phyloP scores from a whole-genome alignment of 208 protist genomes.

The Porcisia deanei region DNA sequence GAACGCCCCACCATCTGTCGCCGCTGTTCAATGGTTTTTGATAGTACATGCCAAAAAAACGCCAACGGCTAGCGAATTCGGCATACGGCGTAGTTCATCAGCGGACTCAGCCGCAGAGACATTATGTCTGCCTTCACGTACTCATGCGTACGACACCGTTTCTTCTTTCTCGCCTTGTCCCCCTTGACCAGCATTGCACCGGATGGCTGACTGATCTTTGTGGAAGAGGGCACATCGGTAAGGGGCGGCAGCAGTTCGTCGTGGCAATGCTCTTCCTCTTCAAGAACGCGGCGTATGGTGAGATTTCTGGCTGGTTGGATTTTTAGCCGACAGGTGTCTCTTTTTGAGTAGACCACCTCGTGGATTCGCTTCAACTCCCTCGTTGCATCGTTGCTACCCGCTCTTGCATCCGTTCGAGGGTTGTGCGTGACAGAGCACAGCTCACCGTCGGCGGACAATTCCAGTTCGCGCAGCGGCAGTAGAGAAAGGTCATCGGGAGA shows the following conservation, averaged over 20 bases:
- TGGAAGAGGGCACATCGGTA: background rate
- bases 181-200: background rate
- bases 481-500: background rate
- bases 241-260: background rate
- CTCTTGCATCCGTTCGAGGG: background rate
- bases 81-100: slow-evolving; percentile 1
- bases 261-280: no score
- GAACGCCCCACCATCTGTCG: background rate
- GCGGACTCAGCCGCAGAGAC: background rate
- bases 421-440: background rate
- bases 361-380: background rate
- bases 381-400: background rate
- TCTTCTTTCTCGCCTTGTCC: background rate
- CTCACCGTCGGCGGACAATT: background rate
- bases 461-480: background rate
- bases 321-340: background rate
- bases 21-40: background rate
- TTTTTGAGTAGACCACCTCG: background rate
- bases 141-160: no score
- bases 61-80: background rate
- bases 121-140: slow-evolving; percentile 7
- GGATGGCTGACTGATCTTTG: background rate
- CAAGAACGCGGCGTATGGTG: background rate
- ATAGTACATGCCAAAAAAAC: background rate
- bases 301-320: background rate